Percentiles rank a stretch among this genome's conserved stretches.
phyloP scores from a whole-genome alignment of 306 rosid genomes.

The Malus sylvestris region DNA sequence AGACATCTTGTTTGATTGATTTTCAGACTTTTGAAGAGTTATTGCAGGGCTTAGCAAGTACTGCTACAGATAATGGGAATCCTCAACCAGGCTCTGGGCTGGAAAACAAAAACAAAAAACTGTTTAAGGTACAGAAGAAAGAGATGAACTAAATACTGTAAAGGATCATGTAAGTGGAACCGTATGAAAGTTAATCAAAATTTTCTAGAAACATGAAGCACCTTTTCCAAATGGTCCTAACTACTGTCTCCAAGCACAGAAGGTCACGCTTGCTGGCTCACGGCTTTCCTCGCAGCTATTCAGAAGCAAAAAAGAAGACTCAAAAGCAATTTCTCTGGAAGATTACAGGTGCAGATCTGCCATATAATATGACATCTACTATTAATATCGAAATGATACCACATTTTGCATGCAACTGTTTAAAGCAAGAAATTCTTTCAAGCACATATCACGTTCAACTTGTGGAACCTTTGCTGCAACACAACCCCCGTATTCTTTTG shows the following conservation, averaged over 20 bases:
- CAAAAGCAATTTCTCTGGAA: slow-evolving; percentile 10
- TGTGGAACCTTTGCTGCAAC: slow-evolving; percentile 90
- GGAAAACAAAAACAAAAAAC: not conserved
- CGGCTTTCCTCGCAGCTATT: slow-evolving; percentile 64
- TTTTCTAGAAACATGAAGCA: slow-evolving; percentile 10
- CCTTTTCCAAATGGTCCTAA: slow-evolving; percentile 19
- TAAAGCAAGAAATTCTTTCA: slow-evolving; percentile 73
- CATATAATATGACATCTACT: slow-evolving; percentile 4
- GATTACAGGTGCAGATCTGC: not conserved
- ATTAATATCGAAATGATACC: slow-evolving; percentile 34
- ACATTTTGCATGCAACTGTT: slow-evolving; percentile 79
- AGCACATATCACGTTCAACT: slow-evolving; percentile 77
- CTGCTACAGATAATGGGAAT: slow-evolving; percentile 9
- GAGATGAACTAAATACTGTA: not conserved
- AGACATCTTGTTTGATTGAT: slow-evolving; percentile 44
- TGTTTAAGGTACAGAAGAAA: not conserved
- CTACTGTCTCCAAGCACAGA: slow-evolving; percentile 16
- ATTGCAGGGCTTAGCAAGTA: slow-evolving; percentile 9
- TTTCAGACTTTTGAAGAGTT: slow-evolving; percentile 8
- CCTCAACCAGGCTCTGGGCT: slow-evolving; percentile 8
- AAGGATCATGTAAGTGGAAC: slow-evolving; percentile 14
- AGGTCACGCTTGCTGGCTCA: slow-evolving; percentile 20
- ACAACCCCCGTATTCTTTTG: slow-evolving; percentile 81
- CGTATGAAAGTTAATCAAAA: not conserved
- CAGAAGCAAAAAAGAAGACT: slow-evolving; percentile 10